Evolutionary conservation across 257 asterid species (phyloP).

Genomic region (Nicotiana benthamiana): DNA sequence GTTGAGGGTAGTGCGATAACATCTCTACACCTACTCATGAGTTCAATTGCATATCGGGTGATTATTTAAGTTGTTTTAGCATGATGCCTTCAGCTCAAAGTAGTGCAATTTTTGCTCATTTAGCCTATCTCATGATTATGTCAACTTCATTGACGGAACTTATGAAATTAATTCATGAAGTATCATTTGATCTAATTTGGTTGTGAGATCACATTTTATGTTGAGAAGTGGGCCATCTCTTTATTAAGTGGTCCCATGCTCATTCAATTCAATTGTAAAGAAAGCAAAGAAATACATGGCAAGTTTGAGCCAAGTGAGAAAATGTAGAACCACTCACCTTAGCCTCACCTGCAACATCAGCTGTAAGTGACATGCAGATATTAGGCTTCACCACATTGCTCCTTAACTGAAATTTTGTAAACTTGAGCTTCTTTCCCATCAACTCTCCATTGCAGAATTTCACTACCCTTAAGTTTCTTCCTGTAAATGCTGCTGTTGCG

Average conservation of each 20-base stretch:
- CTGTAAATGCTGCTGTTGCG: slow-evolving; percentile 26
- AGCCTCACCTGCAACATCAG: slow-evolving; percentile 61
- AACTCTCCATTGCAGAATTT: slow-evolving; percentile 62
- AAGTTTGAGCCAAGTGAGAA: neutral
- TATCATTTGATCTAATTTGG: neutral
- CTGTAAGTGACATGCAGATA: slow-evolving; percentile 52
- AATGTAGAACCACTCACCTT: slow-evolving; percentile 48
- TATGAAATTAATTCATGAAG: neutral
- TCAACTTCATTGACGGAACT: neutral
- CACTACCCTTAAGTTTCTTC: slow-evolving; percentile 27
- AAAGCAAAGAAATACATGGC: neutral
- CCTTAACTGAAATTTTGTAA: slow-evolving; percentile 26
- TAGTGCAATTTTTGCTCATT: neutral
- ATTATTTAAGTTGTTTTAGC: neutral
- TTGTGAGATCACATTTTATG: neutral
- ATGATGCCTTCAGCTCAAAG: neutral
- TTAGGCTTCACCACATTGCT: slow-evolving; percentile 16
- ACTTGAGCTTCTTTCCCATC: slow-evolving; percentile 64
- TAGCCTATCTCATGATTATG: neutral
- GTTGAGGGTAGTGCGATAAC: no score
- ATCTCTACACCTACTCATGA: no score
- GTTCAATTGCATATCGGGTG: no score
- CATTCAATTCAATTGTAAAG: neutral
- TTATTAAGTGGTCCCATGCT: neutral
- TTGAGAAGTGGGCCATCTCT: neutral